phyloP scores from a whole-genome alignment of 768 basidiomycete species.

The Mycena maculata region DNA sequence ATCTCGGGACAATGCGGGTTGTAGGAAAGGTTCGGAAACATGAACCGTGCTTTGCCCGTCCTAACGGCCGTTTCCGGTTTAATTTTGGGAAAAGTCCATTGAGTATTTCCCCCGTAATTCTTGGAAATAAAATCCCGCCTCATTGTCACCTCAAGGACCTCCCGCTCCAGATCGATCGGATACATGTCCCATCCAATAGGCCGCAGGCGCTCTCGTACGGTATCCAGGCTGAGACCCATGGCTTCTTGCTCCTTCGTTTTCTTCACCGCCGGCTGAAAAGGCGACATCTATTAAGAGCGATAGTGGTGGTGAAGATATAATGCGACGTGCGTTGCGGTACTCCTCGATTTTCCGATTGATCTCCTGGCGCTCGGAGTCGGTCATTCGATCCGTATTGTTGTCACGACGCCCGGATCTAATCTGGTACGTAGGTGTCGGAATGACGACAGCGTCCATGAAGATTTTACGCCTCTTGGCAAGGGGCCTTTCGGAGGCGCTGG shows the following conservation, averaged over 20 bases:
- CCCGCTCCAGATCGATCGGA: constrained; percentile 4
- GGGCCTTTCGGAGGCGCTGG: background rate
- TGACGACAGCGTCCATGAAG: constrained; percentile 36
- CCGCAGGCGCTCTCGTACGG: constrained; percentile 17
- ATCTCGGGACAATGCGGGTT: constrained; percentile 50
- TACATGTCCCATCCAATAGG: too few species aligned
- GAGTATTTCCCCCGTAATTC: constrained; percentile 48
- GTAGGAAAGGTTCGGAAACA: constrained; percentile 45
- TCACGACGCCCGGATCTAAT: background rate
- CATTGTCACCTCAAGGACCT: constrained; percentile 40
- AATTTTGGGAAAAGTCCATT: constrained; percentile 42
- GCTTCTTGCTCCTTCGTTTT: too few species aligned
- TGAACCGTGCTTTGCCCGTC: constrained; percentile 48
- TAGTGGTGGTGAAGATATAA: too few species aligned
- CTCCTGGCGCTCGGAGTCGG: too few species aligned
- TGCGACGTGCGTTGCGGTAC: too few species aligned
- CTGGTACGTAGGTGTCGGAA: too few species aligned
- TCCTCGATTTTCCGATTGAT: too few species aligned
- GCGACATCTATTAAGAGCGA: too few species aligned
- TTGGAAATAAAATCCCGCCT: constrained; percentile 42
- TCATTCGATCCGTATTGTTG: background rate
- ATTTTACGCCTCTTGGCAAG: constrained; percentile 14
- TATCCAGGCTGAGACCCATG: background rate
- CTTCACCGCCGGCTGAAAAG: too few species aligned
- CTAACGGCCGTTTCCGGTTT: constrained; percentile 26